These are phyloP conservation scores for Xylaria sp. DNA, from an alignment of 2,329 filamentous ascomycete genomes.

Conservation along the genomic window DNA sequence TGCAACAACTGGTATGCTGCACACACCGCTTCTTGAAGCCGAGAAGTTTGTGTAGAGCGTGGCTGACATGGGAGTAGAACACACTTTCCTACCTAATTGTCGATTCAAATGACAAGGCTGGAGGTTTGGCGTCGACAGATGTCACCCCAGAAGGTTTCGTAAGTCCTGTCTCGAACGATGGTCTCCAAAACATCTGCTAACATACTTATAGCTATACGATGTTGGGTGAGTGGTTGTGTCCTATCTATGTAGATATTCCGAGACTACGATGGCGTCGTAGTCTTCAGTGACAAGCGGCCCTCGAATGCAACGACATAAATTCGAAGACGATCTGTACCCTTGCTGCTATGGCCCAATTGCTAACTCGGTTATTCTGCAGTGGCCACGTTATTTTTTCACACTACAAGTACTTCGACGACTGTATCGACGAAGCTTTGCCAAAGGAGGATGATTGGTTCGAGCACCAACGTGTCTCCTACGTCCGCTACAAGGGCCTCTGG, in stretches of 20 bases:
- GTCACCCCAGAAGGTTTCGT: constrained; percentile 96
- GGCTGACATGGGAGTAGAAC: constrained; percentile 66
- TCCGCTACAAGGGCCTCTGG: constrained; percentile 96
- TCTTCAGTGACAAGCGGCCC: background rate
- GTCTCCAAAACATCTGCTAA: constrained; percentile 34
- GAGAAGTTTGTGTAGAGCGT: constrained; percentile 28
- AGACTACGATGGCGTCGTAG: background rate
- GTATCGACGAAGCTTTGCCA: constrained; percentile 95
- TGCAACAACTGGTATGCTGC: constrained; percentile 87
- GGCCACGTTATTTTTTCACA: constrained; percentile 99
- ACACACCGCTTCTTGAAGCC: constrained; percentile 47
- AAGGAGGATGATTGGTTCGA: constrained; percentile 95
- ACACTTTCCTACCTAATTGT: constrained; percentile 96
- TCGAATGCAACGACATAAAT: background rate
- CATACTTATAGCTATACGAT: constrained; percentile 82
- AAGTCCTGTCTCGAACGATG: constrained; percentile 59
- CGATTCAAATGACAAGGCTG: constrained; percentile 89
- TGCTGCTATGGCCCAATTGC: background rate
- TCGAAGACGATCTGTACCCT: background rate
- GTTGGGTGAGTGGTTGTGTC: constrained; percentile 63
- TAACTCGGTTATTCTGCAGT: constrained; percentile 51
- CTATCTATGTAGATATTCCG: background rate
- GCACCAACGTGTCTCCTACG: constrained; percentile 98
- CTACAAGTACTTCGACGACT: constrained; percentile 99
- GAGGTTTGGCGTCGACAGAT: constrained; percentile 96